Conservation (phyloP, 768 basidiomycete genomes). For the Phylloporus rhodoxanthus region DNA sequence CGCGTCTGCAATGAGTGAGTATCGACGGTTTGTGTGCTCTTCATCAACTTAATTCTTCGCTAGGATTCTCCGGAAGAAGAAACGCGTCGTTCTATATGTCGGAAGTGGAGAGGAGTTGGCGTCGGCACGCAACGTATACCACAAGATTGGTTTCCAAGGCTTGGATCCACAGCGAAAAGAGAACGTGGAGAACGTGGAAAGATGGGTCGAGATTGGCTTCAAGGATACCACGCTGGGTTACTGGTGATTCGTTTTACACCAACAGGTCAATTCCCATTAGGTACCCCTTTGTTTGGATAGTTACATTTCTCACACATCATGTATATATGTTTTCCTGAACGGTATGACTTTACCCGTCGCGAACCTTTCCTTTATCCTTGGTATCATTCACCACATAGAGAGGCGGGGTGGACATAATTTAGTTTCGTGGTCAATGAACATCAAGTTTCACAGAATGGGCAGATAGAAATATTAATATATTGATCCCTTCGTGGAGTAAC, state of each 20-base stretch:
- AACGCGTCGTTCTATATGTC: conserved; percentile 60
- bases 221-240: conserved; percentile 48
- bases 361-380: not conserved
- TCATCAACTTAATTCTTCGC: conserved; percentile 5
- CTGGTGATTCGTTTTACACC: conserved; percentile 42
- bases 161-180: conserved; percentile 28
- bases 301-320: not conserved
- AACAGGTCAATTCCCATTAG: no score
- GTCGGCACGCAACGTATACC: conserved; percentile 54
- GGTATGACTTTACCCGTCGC: not conserved
- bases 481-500: no score
- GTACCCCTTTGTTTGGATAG: not conserved
- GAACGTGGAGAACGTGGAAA: conserved; percentile 39
- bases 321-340: no score
- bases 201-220: conserved; percentile 66
- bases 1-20: conserved; percentile 52
- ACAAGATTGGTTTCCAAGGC: conserved; percentile 61
- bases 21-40: not conserved
- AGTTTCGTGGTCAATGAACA: no score
- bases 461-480: no score
- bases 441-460: no score
- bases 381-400: not conserved
- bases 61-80: conserved; percentile 36
- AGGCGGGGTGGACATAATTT: no score
- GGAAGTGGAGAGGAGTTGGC: conserved; percentile 45